Conservation (phyloP, 768 basidiomycete species). For the Hypholoma fasciculare region DNA sequence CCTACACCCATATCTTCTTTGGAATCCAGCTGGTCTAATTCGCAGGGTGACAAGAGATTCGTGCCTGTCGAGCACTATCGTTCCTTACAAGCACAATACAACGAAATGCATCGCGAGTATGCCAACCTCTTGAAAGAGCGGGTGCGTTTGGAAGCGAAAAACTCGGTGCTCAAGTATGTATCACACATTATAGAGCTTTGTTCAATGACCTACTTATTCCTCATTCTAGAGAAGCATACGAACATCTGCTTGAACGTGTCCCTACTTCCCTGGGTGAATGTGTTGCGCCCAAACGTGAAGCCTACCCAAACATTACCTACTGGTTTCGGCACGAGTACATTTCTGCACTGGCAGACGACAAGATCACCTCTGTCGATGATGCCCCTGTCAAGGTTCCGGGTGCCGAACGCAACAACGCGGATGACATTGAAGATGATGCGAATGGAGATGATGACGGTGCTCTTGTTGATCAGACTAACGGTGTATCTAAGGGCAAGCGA, state of each 20-base stretch:
- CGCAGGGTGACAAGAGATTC: neutral
- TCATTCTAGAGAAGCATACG: conserved; percentile 12
- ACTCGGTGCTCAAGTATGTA: conserved; percentile 5
- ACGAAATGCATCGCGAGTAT: conserved; percentile 8
- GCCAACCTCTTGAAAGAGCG: conserved; percentile 7
- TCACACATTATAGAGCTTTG: conserved; percentile 1
- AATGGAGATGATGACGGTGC: conserved; percentile 3
- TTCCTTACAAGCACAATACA: conserved; percentile 8
- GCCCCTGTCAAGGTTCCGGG: conserved; percentile 10
- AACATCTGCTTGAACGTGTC: conserved; percentile 3
- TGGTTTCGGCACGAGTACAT: conserved; percentile 12
- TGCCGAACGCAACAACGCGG: conserved; percentile 5
- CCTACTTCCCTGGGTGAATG: conserved; percentile 6
- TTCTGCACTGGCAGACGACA: conserved; percentile 12
- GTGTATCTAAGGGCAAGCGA: conserved; percentile 4
- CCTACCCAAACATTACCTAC: conserved; percentile 10
- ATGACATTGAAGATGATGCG: conserved; percentile 6
- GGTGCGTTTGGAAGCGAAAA: conserved; percentile 5
- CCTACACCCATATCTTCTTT: conserved; percentile 9
- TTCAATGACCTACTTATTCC: neutral
- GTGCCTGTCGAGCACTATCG: conserved; percentile 4
- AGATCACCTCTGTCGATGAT: conserved; percentile 7
- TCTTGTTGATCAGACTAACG: conserved; percentile 4
- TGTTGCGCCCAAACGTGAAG: conserved; percentile 3
- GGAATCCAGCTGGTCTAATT: conserved; percentile 8